Conservation (phyloP, 768 basidiomycete genomes). For the Russula lepida region DNA sequence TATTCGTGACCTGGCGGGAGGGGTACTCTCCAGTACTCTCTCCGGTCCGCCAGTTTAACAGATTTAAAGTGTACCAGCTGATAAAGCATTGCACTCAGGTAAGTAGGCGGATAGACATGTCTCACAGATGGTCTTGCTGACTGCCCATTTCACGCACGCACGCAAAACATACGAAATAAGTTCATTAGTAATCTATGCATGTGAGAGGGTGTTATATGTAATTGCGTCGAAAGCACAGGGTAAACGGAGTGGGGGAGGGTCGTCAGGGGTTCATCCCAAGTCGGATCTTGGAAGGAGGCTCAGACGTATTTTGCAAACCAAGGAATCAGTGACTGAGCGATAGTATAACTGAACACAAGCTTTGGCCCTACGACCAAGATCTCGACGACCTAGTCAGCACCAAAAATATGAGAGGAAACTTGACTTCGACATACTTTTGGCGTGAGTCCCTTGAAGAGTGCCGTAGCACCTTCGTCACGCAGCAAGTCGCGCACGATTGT, state of each 20-base stretch:
- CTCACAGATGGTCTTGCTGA: no score
- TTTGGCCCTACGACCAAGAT: conserved; percentile 96
- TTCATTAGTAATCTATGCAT: neutral
- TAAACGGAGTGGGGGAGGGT: neutral
- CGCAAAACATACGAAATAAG: neutral
- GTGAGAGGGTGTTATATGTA: neutral
- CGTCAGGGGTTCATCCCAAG: neutral
- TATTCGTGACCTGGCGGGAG: no score
- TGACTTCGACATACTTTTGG: conserved; percentile 59
- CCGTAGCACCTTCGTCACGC: conserved; percentile 71
- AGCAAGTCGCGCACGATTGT: conserved; percentile 80
- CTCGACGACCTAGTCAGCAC: conserved; percentile 31
- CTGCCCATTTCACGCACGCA: neutral
- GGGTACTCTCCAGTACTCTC: no score
- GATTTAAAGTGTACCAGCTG: no score
- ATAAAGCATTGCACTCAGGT: no score
- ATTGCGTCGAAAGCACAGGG: neutral
- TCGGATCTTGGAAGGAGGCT: neutral
- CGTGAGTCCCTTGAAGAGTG: conserved; percentile 95
- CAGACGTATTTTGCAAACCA: conserved; percentile 48
- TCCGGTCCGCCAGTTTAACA: no score
- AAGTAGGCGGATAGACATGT: no score
- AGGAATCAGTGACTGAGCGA: conserved; percentile 93
- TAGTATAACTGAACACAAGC: conserved; percentile 95
- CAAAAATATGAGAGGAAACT: neutral